Conservation (phyloP, 345 rosid genomes). For the Dimocarpus longan region DNA sequence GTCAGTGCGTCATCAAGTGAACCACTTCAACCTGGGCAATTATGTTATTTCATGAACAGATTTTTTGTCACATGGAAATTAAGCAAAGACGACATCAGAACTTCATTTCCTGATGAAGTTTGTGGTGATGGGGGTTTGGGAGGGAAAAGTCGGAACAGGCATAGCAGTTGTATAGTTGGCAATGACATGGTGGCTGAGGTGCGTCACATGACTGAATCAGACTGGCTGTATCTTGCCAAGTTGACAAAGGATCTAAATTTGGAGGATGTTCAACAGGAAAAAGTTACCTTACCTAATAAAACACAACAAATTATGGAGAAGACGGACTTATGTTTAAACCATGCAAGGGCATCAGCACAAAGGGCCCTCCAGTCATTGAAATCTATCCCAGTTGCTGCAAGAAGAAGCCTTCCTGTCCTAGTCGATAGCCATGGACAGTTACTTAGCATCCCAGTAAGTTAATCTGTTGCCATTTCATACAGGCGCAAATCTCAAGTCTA, state of each 20-base stretch:
- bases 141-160: constrained; percentile 21
- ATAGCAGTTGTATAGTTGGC: constrained; percentile 29
- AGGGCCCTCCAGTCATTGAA: constrained; percentile 55
- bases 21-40: constrained; percentile 48
- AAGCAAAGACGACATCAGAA: constrained; percentile 24
- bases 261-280: constrained; percentile 32
- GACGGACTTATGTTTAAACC: constrained; percentile 25
- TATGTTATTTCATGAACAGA: constrained; percentile 73
- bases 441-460: constrained; percentile 72
- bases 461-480: constrained; percentile 11
- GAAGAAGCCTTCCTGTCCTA: constrained; percentile 82
- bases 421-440: constrained; percentile 51
- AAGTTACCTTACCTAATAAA: neutral
- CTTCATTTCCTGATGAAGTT: constrained; percentile 17
- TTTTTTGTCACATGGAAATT: constrained; percentile 68
- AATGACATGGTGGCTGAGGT: constrained; percentile 44
- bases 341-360: constrained; percentile 49
- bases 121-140: constrained; percentile 16
- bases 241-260: constrained; percentile 41
- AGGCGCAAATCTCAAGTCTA: neutral
- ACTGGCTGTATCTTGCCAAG: constrained; percentile 80
- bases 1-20: constrained; percentile 27
- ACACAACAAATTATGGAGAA: constrained; percentile 20
- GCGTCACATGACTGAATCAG: constrained; percentile 70
- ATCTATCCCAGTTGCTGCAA: constrained; percentile 65